Evolutionary conservation across 495 filamentous ascomycete species (phyloP).

Genomic region (Penicillium coffeae): DNA sequence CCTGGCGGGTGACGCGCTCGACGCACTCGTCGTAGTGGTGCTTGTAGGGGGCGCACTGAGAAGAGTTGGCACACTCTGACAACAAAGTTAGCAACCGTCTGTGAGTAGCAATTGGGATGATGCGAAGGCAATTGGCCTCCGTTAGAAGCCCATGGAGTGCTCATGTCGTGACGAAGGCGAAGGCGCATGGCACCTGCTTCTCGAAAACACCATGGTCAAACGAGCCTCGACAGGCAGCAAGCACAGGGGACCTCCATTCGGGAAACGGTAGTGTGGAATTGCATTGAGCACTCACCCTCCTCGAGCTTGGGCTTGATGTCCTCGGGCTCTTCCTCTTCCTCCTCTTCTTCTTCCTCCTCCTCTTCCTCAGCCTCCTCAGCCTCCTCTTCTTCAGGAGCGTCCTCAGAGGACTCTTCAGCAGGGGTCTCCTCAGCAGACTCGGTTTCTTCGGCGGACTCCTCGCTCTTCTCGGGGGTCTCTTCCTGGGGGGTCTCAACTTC

Average conservation of each 20-base stretch:
- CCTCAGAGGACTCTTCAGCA: conserved; percentile 47
- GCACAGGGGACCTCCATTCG: too few relatives aligned
- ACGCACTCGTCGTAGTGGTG: conserved; percentile 98
- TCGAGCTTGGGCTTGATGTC: conserved; percentile 86
- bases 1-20: conserved; percentile 78
- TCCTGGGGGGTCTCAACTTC: conserved; percentile 51
- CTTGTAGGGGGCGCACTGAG: conserved; percentile 80
- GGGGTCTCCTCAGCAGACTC: conserved; percentile 34
- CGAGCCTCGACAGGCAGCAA: too few relatives aligned
- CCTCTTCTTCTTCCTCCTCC: conserved; percentile 73
- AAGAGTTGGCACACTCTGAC: conserved; percentile 81
- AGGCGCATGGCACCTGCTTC: neutral
- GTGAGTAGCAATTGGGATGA: neutral
- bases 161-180: conserved; percentile 3
- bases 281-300: conserved; percentile 79
- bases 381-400: conserved; percentile 44
- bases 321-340: conserved; percentile 84
- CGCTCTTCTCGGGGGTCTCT: conserved; percentile 26
- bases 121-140: conserved; percentile 11
- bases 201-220: neutral
- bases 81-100: conserved; percentile 13
- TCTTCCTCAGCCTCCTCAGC: conserved; percentile 44
- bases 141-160: conserved; percentile 8
- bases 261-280: too few relatives aligned
- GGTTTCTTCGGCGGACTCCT: conserved; percentile 33